Evolutionary conservation across 208 protist species (phyloP), one percentile per base, ranked within the genome.

Genomic region (Acanthamoeba rhysodes): DNA sequence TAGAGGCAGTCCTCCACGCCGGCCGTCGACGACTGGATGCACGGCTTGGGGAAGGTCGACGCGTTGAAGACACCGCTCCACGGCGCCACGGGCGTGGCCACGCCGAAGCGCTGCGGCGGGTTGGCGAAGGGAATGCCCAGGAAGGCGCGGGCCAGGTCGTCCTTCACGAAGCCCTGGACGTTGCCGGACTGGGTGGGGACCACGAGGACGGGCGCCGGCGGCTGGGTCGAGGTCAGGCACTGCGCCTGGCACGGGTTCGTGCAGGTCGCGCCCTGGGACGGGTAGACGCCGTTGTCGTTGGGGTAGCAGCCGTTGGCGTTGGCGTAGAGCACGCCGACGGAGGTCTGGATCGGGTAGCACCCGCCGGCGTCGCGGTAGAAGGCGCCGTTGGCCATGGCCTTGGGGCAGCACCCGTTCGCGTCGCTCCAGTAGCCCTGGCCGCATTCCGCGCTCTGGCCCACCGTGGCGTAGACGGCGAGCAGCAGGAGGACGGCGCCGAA

Each of bases 241-340:
- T 74, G 22, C 32, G 48, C 66, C 12, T 12, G 12, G 66, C 66
- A 74, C 12, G 22, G 66, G 5, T 2, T 74, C 22, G 66, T 74
- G 66, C 66, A 74, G 66, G 5, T 74, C 66, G 14, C n/a, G 27
- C 66, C 66, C 66, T 74, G 66, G 55, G 0, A 62, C 2, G 20
- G 2, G 16, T 62, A 6, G 0, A 62, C 8, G 55, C 8, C 64
- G n/a, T 20, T 70, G 72, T 7, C 72, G 76, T 50, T 12, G 41
- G 76, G 76, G 45, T 85, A 85, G 76, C 76, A 85, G 76, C 76
- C 76, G 76, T 53, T 85, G 76, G 76, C 4, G 41, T 85, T 45
- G n/a, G 76, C 76, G 45, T 85, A 85, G 41, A 22, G 76, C 18
- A 85, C n/a, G 45, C 76, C 76, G 10, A 85, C 76, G 41, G 8